A percentile compares a stretch with the other conserved stretches of the same genome.
Conservation (phyloP, 1,284 basidiomycete species). For the Pterulicium gracile region DNA sequence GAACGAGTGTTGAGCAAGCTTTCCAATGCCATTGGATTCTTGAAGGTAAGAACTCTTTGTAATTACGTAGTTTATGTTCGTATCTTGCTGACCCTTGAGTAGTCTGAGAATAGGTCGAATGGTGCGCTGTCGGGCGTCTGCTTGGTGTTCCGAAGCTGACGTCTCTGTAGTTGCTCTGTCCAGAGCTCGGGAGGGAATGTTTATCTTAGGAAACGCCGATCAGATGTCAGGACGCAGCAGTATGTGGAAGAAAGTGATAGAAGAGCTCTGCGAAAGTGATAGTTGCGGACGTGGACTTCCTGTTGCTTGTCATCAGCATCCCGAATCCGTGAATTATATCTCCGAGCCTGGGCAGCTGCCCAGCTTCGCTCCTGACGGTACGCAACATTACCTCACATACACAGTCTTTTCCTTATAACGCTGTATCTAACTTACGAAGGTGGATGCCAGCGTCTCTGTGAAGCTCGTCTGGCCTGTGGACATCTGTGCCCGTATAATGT, state of each 20-base stretch:
- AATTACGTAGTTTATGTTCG: neutral
- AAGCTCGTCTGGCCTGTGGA: constrained; percentile 51
- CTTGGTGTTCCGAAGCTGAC: too few relatives aligned
- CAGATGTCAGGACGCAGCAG: constrained; percentile 34
- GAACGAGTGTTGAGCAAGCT: too few relatives aligned
- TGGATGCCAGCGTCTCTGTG: constrained; percentile 52
- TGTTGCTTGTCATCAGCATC: constrained; percentile 48
- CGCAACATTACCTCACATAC: neutral
- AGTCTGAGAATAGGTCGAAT: constrained; percentile 51
- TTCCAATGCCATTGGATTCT: constrained; percentile 57
- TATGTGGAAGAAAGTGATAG: constrained; percentile 53
- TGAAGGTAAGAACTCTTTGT: constrained; percentile 35
- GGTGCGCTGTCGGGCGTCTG: constrained; percentile 24
- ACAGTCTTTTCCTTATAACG: too few relatives aligned
- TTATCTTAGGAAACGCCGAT: constrained; percentile 56
- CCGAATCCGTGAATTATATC: constrained; percentile 26
- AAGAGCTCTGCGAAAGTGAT: constrained; percentile 37
- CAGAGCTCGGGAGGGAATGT: constrained; percentile 60
- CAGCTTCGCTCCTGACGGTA: constrained; percentile 47
- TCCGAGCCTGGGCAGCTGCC: constrained; percentile 43
- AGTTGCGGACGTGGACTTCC: constrained; percentile 45
- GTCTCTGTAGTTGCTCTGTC: constrained; percentile 65
- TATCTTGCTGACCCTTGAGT: constrained; percentile 2
- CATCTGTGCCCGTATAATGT: constrained; percentile 60
- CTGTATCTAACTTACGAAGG: constrained; percentile 27